These are phyloP conservation scores for Coffea canephora DNA, from an alignment of 257 asterid genomes.

Conservation along the genomic window DNA sequence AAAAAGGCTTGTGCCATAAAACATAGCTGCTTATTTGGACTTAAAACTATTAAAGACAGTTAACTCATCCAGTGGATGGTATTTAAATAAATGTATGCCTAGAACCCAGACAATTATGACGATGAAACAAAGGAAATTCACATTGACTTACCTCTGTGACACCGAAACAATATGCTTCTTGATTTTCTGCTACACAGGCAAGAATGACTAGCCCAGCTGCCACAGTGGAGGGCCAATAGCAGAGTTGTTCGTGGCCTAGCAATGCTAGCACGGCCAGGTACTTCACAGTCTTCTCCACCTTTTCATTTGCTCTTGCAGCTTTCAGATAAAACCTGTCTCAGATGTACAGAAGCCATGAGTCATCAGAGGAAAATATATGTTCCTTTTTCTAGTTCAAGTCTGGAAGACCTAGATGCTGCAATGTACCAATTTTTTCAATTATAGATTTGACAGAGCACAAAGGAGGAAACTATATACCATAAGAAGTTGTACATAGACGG, in stretches of 20 bases:
- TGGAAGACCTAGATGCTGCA: neutral
- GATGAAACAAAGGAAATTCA: neutral
- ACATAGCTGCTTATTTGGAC: neutral
- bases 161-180: slow-evolving; percentile 52
- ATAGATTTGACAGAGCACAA: neutral
- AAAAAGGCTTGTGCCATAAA: neutral
- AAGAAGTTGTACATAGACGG: slow-evolving; percentile 85
- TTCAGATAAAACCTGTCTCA: slow-evolving; percentile 77
- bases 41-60: neutral
- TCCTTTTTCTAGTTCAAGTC: slow-evolving; percentile 6
- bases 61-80: neutral
- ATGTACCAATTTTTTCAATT: neutral
- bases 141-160: slow-evolving; percentile 49
- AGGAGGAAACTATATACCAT: slow-evolving; percentile 47
- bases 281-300: slow-evolving; percentile 61
- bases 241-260: slow-evolving; percentile 81
- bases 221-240: slow-evolving; percentile 92
- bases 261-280: slow-evolving; percentile 73
- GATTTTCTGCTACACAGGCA: slow-evolving; percentile 57
- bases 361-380: neutral
- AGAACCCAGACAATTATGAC: neutral
- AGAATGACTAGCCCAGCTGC: slow-evolving; percentile 93
- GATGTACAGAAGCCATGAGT: slow-evolving; percentile 8
- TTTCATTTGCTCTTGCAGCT: slow-evolving; percentile 64
- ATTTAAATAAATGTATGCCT: neutral